phyloP scores from a whole-genome alignment of 129 eudicot genomes.

The Pseudognaphalium luteoalbum region DNA sequence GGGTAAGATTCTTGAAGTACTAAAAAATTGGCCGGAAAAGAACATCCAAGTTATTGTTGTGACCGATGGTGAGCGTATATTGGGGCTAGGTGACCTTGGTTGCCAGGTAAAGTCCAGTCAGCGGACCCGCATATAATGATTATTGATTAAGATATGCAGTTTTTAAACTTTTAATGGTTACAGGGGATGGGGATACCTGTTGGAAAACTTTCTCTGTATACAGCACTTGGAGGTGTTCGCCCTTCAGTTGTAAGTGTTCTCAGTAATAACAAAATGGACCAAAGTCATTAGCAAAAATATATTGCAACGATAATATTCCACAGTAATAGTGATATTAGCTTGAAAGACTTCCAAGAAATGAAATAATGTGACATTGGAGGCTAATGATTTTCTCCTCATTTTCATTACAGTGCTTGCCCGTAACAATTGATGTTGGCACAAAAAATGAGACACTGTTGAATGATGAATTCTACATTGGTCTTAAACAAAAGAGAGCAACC shows the following conservation, averaged over 20 bases:
- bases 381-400: not conserved
- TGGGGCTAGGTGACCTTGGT: conserved; percentile 95
- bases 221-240: conserved; percentile 97
- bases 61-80: conserved; percentile 94
- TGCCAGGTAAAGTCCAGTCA: conserved; percentile 62
- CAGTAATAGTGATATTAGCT: not conserved
- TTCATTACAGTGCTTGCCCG: conserved; percentile 71
- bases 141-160: not conserved
- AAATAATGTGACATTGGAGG: not conserved
- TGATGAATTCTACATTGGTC: conserved; percentile 92
- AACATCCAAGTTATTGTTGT: conserved; percentile 87
- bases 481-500: conserved; percentile 79
- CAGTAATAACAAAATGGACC: not conserved
- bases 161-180: conserved; percentile 9
- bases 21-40: conserved; percentile 93
- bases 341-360: not conserved
- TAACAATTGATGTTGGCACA: conserved; percentile 94
- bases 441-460: conserved; percentile 74
- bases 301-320: not conserved
- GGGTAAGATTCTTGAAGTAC: conserved; percentile 82
- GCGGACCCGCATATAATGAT: not conserved
- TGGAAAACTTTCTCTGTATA: conserved; percentile 87
- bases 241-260: conserved; percentile 75
- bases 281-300: not conserved
- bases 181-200: conserved; percentile 99